These are phyloP conservation scores for Metschnikowia picachoensis DNA, from an alignment of 805 yeast genomes.

Conservation along the genomic window DNA sequence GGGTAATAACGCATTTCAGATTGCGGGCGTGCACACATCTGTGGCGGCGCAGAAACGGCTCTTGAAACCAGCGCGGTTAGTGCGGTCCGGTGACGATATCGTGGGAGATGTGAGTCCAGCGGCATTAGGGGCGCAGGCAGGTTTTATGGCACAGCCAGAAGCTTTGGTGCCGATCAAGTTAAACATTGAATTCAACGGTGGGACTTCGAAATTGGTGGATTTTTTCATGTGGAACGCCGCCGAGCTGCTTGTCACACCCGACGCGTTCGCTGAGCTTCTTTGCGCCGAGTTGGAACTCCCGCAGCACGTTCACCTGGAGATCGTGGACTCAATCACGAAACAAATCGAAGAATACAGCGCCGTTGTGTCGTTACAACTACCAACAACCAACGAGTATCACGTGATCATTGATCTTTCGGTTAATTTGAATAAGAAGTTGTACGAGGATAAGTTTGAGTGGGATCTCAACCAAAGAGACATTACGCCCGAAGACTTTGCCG, in stretches of 20 bases:
- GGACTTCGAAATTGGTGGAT: conserved; percentile 49
- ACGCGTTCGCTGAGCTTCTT: conserved; percentile 67
- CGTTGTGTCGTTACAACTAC: conserved; percentile 61
- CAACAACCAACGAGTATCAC: conserved; percentile 54
- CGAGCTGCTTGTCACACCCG: conserved; percentile 66
- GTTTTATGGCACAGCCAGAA: conserved; percentile 20
- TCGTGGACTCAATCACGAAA: conserved; percentile 67
- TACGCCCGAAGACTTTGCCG: conserved; percentile 84
- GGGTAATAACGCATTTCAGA: conserved; percentile 12
- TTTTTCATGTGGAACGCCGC: conserved; percentile 71
- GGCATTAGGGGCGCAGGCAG: conserved; percentile 2
- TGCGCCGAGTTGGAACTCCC: conserved; percentile 85
- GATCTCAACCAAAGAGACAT: conserved; percentile 54
- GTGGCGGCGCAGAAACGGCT: conserved; percentile 28
- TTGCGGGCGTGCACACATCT: conserved; percentile 34
- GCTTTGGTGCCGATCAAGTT: conserved; percentile 64
- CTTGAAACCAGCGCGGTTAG: conserved; percentile 18
- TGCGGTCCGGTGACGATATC: conserved; percentile 6
- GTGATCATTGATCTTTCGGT: conserved; percentile 80
- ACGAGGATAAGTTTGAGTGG: conserved; percentile 95
- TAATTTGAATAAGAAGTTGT: conserved; percentile 75
- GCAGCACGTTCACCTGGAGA: conserved; percentile 53
- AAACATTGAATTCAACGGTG: conserved; percentile 54
- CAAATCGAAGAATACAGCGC: conserved; percentile 76
- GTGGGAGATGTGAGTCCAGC: conserved; percentile 4